Percentiles rank a stretch among this genome's conserved stretches.
phyloP scores from a whole-genome alignment of 2,329 filamentous ascomycete genomes.

The Penicillium sclerotigenum region DNA sequence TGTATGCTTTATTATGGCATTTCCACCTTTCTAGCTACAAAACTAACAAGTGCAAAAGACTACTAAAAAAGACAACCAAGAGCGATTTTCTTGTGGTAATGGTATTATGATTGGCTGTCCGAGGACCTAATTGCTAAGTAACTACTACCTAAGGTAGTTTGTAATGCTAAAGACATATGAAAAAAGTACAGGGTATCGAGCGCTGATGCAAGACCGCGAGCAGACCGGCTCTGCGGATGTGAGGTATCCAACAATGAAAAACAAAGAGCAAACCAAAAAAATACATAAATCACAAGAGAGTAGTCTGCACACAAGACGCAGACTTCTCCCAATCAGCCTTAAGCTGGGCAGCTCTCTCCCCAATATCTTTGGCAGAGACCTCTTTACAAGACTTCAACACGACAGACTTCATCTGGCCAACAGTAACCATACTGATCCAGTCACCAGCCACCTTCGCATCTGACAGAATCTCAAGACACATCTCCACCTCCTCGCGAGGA shows the following conservation, averaged over 20 bases:
- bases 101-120: slow-evolving; percentile 15
- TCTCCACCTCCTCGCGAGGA: slow-evolving; percentile 47
- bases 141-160: slow-evolving; percentile 5
- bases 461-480: slow-evolving; percentile 48
- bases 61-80: too few species aligned
- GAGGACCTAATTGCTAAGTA: slow-evolving; percentile 20
- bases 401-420: slow-evolving; percentile 46
- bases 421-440: slow-evolving; percentile 50
- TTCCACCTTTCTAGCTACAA: neutral
- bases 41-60: neutral
- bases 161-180: slow-evolving; percentile 14
- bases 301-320: slow-evolving; percentile 8
- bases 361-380: slow-evolving; percentile 37
- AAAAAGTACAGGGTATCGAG: slow-evolving; percentile 29
- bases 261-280: slow-evolving; percentile 9
- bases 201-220: slow-evolving; percentile 27
- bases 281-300: slow-evolving; percentile 6
- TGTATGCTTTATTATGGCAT: fast-evolving
- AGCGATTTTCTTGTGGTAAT: neutral
- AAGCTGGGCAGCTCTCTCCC: slow-evolving; percentile 30
- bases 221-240: slow-evolving; percentile 23
- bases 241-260: slow-evolving; percentile 21
- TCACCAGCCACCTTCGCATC: slow-evolving; percentile 47
- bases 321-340: slow-evolving; percentile 28
- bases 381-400: slow-evolving; percentile 45